Percentiles rank a stretch among this genome's conserved stretches.
Evolutionary conservation across 495 filamentous ascomycete species (phyloP).

Genomic region (Rostrohypoxylon terebratum): DNA sequence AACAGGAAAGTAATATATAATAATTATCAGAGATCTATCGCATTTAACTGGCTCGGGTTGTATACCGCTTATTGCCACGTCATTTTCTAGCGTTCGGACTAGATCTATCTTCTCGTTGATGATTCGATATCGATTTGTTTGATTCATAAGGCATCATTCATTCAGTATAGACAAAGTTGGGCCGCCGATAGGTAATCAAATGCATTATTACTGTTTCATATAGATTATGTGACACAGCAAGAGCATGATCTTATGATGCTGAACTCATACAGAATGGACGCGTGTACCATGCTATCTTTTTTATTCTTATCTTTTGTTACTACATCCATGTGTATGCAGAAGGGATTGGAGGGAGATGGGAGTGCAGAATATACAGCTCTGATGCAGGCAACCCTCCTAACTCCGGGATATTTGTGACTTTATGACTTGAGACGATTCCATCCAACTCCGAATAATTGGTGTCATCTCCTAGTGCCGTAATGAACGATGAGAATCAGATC

Average conservation of each 20-base stretch:
- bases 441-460: neutral
- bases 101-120: neutral
- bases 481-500: slow-evolving; percentile 34
- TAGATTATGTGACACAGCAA: neutral
- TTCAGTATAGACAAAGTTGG: neutral
- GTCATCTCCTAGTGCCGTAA: slow-evolving; percentile 23
- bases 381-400: slow-evolving; percentile 17
- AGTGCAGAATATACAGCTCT: slow-evolving; percentile 33
- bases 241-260: neutral
- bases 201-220: neutral
- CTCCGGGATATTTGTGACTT: slow-evolving; percentile 21
- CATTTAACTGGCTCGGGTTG: neutral
- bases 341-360: slow-evolving; percentile 26
- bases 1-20: too few species aligned
- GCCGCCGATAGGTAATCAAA: neutral
- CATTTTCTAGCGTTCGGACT: neutral
- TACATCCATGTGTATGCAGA: slow-evolving; percentile 25
- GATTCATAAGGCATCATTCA: neutral
- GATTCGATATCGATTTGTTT: neutral
- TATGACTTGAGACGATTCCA: slow-evolving; percentile 13
- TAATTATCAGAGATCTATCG: neutral
- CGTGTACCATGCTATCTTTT: slow-evolving; percentile 24
- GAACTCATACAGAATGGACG: slow-evolving; percentile 1
- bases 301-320: slow-evolving; percentile 27
- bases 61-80: neutral